A percentile compares a stretch with the other conserved stretches of the same genome.
phyloP scores from a whole-genome alignment of 306 rosid species.

The Heteromeles arbutifolia region DNA sequence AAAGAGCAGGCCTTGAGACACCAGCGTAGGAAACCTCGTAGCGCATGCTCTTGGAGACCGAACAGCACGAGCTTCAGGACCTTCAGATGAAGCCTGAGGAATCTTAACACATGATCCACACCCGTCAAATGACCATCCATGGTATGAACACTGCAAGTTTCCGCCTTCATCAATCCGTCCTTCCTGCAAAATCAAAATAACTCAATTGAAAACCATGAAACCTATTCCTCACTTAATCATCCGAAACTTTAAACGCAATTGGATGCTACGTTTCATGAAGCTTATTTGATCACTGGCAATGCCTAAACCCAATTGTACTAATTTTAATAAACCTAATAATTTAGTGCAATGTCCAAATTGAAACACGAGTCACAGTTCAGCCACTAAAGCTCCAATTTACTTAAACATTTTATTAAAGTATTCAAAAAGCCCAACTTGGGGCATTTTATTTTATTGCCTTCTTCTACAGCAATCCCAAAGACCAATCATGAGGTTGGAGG shows the following conservation, averaged over 20 bases:
- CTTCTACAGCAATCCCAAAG: too few relatives aligned
- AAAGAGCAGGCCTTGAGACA: constrained; percentile 92
- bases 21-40: constrained; percentile 68
- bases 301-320: too few relatives aligned
- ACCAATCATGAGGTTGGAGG: too few relatives aligned
- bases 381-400: too few relatives aligned
- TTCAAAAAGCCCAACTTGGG: neutral
- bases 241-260: neutral
- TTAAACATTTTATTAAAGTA: too few relatives aligned
- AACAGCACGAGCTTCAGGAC: constrained; percentile 86
- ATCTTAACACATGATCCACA: constrained; percentile 78
- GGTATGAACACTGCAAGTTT: constrained; percentile 93
- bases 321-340: too few relatives aligned
- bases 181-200: constrained; percentile 50
- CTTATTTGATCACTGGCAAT: too few relatives aligned
- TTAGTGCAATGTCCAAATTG: too few relatives aligned
- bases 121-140: constrained; percentile 93
- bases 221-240: neutral
- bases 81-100: constrained; percentile 85
- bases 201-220: neutral
- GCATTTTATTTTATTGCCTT: neutral
- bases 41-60: constrained; percentile 77
- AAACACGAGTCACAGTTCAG: too few relatives aligned
- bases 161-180: constrained; percentile 93
- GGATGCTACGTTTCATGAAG: neutral